Percentiles rank a stretch among this genome's conserved stretches.
Evolutionary conservation across 2,329 filamentous ascomycete species (phyloP).

Genomic region (Atkinsonella hypoxylon): DNA sequence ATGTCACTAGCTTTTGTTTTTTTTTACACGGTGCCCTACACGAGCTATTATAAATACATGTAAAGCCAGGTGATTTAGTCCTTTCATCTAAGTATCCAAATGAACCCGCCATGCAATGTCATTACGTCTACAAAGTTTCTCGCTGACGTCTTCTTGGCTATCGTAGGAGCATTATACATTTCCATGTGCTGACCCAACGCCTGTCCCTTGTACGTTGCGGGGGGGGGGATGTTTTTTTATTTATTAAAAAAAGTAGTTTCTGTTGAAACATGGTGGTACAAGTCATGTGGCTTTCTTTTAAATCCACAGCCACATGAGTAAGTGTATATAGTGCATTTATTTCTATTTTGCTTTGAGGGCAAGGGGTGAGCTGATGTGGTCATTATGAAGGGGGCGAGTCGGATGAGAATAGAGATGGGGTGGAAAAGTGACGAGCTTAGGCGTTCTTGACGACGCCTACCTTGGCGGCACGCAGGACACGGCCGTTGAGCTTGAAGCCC

Average conservation of each 20-base stretch:
- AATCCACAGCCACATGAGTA: constrained; percentile 1
- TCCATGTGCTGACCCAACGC: constrained; percentile 20
- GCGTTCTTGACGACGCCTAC: constrained; percentile 89
- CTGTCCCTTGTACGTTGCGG: constrained; percentile 15
- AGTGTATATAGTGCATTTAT: constrained; percentile 4
- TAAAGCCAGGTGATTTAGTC: not conserved
- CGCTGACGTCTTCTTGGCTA: constrained; percentile 9
- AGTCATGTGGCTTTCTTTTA: not conserved
- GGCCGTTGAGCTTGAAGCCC: constrained; percentile 87
- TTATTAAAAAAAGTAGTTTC: not conserved
- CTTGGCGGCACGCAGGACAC: constrained; percentile 83
- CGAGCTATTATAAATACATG: constrained; percentile 1
- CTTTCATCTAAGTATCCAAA: constrained; percentile 7
- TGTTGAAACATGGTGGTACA: constrained; percentile 9
- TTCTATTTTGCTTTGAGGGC: not conserved
- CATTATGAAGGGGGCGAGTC: not conserved
- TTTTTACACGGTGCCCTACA: not conserved
- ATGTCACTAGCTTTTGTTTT: no score
- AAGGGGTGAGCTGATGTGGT: not conserved
- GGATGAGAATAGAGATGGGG: not conserved
- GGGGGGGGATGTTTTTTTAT: not conserved
- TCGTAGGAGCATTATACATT: constrained; percentile 35
- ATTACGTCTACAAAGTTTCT: not conserved
- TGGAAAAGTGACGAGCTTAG: constrained; percentile 14
- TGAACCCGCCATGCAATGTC: constrained; percentile 16